Percentiles rank a stretch among this genome's conserved stretches.
Evolutionary conservation across 352 stramenopile species (phyloP).

Genomic region (Globisporangium abappressorium): DNA sequence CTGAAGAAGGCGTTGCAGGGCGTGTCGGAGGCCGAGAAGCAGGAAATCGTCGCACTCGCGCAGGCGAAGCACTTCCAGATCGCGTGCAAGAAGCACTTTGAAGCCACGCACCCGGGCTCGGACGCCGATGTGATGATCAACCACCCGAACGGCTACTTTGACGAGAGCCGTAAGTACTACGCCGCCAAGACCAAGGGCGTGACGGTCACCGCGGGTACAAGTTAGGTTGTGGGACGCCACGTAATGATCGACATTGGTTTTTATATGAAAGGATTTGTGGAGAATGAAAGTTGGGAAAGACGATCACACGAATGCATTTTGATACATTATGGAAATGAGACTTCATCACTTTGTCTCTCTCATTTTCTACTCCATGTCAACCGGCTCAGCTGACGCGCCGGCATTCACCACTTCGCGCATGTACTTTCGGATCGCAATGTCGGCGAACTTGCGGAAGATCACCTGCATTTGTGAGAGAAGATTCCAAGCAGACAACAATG

Average conservation of each 20-base stretch:
- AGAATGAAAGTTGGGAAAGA: background rate
- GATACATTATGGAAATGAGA: constrained; percentile 4
- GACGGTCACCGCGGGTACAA: constrained; percentile 31
- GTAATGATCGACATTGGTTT: background rate
- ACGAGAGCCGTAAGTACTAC: constrained; percentile 94
- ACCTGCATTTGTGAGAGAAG: constrained; percentile 25
- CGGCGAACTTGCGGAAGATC: constrained; percentile 64
- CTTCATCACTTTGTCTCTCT: background rate
- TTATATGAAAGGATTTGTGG: background rate
- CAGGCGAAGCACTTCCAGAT: constrained; percentile 96
- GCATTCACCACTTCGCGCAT: constrained; percentile 39
- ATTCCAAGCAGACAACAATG: background rate
- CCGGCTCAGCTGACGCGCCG: constrained; percentile 8
- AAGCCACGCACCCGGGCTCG: constrained; percentile 88
- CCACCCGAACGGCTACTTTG: constrained; percentile 98
- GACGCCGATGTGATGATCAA: constrained; percentile 94
- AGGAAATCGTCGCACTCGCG: constrained; percentile 91
- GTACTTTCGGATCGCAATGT: constrained; percentile 67
- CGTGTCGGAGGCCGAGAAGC: constrained; percentile 78
- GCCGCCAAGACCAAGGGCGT: constrained; percentile 75
- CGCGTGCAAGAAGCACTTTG: constrained; percentile 98
- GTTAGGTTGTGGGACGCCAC: background rate
- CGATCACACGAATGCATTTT: constrained; percentile 4
- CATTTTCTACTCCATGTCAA: constrained; percentile 9
- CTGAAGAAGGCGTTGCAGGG: constrained; percentile 88